A percentile compares a stretch with the other conserved stretches of the same genome.
phyloP scores from a whole-genome alignment of 225 moss, liverwort and hornwort species.

The Pseudoscleropodium purum region DNA sequence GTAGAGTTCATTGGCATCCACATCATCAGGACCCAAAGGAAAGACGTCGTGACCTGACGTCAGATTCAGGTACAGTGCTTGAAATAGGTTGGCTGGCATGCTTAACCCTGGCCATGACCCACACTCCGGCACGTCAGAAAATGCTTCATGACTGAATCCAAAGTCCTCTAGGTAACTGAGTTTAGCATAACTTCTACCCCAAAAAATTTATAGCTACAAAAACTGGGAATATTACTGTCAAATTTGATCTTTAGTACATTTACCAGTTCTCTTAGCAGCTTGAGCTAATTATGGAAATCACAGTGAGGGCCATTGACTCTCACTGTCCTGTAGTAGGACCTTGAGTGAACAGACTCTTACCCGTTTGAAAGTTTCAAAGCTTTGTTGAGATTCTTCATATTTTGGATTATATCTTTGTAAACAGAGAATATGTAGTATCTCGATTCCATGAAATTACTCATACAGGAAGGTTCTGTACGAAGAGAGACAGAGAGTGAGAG shows the following conservation, averaged over 20 bases:
- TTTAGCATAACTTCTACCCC: neutral
- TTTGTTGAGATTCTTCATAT: neutral
- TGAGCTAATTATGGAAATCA: neutral
- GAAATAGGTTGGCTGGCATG: neutral
- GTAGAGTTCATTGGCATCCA: slow-evolving; percentile 2
- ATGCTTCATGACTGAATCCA: neutral
- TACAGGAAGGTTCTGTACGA: neutral
- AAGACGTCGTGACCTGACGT: neutral
- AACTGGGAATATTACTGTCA: no score
- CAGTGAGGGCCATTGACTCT: neutral
- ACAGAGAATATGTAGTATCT: neutral
- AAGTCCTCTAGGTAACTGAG: neutral
- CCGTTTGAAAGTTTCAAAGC: neutral
- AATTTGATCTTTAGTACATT: neutral
- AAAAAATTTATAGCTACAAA: no score
- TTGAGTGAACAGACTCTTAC: neutral
- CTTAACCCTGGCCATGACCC: neutral
- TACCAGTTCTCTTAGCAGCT: neutral
- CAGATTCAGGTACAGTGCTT: neutral
- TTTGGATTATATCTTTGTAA: neutral
- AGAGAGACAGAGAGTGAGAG: neutral
- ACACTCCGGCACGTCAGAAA: neutral
- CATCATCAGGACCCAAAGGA: neutral
- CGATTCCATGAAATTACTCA: neutral
- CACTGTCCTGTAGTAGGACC: neutral